Conservation (phyloP, 1,139 yeast species). For the Lodderomyces pseudojiufengensis region DNA sequence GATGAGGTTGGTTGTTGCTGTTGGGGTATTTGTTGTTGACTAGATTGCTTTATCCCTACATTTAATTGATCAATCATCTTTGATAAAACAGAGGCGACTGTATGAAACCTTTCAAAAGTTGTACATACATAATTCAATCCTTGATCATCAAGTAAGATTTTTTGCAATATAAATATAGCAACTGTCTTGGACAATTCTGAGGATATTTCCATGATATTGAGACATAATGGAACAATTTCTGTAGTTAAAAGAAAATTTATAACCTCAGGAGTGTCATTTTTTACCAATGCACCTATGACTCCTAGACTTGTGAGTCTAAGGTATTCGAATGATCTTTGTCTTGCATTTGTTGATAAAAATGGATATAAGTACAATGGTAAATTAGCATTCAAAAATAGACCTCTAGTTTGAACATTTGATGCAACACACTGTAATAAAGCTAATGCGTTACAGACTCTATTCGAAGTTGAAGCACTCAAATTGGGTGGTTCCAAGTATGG, state of each 20-base stretch:
- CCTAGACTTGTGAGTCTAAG: conserved; percentile 89
- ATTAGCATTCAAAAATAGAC: conserved; percentile 81
- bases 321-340: conserved; percentile 91
- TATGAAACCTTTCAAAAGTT: conserved; percentile 89
- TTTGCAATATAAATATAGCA: conserved; percentile 91
- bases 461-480: conserved; percentile 81
- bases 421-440: conserved; percentile 96
- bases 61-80: conserved; percentile 84
- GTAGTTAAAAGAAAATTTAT: conserved; percentile 86
- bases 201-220: conserved; percentile 93
- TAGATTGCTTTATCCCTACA: conserved; percentile 23
- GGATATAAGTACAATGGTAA: conserved; percentile 91
- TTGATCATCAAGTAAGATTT: conserved; percentile 84
- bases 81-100: conserved; percentile 84
- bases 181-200: conserved; percentile 94
- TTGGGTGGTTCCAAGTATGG: conserved; percentile 87
- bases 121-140: conserved; percentile 92
- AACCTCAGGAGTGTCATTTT: conserved; percentile 94
- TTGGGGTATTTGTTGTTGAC: conserved; percentile 9
- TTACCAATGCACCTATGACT: conserved; percentile 94
- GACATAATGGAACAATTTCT: conserved; percentile 90
- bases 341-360: conserved; percentile 84
- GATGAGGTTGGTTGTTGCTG: conserved; percentile 32
- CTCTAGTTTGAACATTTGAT: conserved; percentile 86
- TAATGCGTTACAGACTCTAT: conserved; percentile 92